A percentile compares a stretch with the other conserved stretches of the same genome.
These are phyloP conservation scores for Exophiala phaeomuriformis DNA, from an alignment of 2,329 filamentous ascomycete genomes.

Conservation along the genomic window DNA sequence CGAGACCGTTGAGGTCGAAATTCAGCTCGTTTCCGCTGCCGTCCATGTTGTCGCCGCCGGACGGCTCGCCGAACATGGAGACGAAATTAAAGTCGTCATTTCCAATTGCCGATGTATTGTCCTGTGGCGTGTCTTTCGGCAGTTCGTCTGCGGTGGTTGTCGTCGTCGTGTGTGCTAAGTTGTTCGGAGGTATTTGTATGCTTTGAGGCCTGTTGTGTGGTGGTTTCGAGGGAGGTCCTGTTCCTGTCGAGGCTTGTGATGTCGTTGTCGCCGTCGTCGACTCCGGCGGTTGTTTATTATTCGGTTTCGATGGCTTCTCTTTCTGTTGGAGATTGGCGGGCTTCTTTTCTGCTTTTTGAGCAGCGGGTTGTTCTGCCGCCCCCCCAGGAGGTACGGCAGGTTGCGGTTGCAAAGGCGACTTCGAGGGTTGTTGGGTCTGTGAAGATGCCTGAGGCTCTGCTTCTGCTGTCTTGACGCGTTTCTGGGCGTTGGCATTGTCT, in stretches of 20 bases:
- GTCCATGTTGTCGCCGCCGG: conserved; percentile 23
- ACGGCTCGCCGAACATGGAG: conserved; percentile 34
- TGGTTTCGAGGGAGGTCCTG: conserved; percentile 6
- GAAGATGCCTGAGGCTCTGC: conserved; percentile 14
- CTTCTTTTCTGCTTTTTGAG: conserved; percentile 11
- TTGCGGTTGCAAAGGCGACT: conserved; percentile 3
- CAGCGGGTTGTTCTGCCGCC: conserved; percentile 8
- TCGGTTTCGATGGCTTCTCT: no score
- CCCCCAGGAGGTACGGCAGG: background rate
- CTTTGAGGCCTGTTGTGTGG: conserved; percentile 13
- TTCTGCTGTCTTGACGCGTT: conserved; percentile 22
- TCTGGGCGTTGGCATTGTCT: conserved; percentile 12
- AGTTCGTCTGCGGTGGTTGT: conserved; percentile 12
- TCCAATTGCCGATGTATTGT: conserved; percentile 22
- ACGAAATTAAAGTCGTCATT: conserved; percentile 38
- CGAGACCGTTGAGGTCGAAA: conserved; percentile 33
- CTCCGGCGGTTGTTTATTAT: no score
- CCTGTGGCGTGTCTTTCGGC: conserved; percentile 27
- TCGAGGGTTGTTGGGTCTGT: background rate
- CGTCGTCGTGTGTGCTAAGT: conserved; percentile 13
- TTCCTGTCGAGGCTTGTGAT: conserved; percentile 2
- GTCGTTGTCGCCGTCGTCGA: background rate
- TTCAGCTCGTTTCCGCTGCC: conserved; percentile 30
- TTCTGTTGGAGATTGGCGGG: background rate
- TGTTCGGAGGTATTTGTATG: conserved; percentile 23